Base-by-base conservation (phyloP, 2,329 filamentous ascomycete genomes). In the Macrophomina tecta region DNA sequence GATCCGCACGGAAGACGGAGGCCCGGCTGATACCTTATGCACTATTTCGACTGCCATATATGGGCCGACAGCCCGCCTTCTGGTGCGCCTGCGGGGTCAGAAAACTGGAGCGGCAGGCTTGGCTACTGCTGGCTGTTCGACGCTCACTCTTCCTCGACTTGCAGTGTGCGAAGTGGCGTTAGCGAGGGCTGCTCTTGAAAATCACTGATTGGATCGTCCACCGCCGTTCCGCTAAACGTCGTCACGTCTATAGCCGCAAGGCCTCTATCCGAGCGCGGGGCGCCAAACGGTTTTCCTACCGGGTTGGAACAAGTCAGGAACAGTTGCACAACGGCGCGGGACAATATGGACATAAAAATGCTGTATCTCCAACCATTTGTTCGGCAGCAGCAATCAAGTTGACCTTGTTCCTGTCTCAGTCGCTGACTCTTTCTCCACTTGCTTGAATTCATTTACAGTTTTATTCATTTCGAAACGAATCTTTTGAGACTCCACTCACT, bases 371-470 rank as follows among this genome's bases (percentile, higher is more conserved):
- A 36, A 11, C 56, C 5, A 23, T 61, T 34, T 48, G 11, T 36
- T 48, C 28, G 32, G 11, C 40, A 61, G 56, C 56, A 61, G 56
- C 56, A 61, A 46, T 46, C 56, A 61, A 61, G 56, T 61, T 61
- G 56, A 61, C 56, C 56, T 61, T 61, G 56, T 61, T 58, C 53
- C 49, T 61, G 56, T 61, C 56, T 61, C 56, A 61, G 56, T 61
- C 40, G 56, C 40, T 48, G 40, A 45, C 40, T 58, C 45, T 45
- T 45, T 45, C 56, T 36, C 56, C n/a, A 30, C 56, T 12, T 34
- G 28, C 56, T 32, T 32, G 42, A 32, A 30, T 34, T 34, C 18
- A 61, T 40, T 61, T 61, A 61, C 56, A n/a, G 38, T 11, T 58
- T 61, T 61, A 32, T 61, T 61, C 28, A 30, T 34, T 61, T 32